These are phyloP conservation scores for Hyphopichia khmerensis DNA, from an alignment of 1,139 yeast genomes.

Conservation along the genomic window DNA sequence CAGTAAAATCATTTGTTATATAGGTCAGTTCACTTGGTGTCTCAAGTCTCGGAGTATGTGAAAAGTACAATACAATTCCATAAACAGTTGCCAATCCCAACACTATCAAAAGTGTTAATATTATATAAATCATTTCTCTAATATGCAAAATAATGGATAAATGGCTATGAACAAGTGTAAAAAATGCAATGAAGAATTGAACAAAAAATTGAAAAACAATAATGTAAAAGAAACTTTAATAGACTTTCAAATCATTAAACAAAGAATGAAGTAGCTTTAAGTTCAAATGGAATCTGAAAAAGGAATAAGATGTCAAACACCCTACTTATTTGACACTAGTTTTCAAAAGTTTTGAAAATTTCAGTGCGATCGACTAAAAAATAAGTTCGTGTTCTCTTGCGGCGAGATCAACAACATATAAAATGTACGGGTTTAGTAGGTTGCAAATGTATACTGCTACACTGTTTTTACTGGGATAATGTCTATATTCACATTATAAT, in stretches of 20 bases:
- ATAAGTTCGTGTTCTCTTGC: background rate
- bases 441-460: no score
- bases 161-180: background rate
- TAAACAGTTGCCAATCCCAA: conserved; percentile 29
- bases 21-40: conserved; percentile 52
- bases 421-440: no score
- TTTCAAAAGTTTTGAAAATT: no score
- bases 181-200: background rate
- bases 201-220: background rate
- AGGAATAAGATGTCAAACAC: no score
- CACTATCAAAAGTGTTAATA: conserved; percentile 7
- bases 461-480: no score
- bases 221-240: background rate
- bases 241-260: no score
- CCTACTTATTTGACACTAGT: no score
- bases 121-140: background rate
- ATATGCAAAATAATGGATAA: background rate
- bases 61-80: conserved; percentile 43
- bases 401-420: no score
- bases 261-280: no score
- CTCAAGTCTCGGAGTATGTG: conserved; percentile 66
- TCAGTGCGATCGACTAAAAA: background rate
- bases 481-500: background rate
- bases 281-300: no score
- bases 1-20: conserved; percentile 33